phyloP scores from a whole-genome alignment of 2,329 filamentous ascomycete genomes.

The Stenocarpella maydis region DNA sequence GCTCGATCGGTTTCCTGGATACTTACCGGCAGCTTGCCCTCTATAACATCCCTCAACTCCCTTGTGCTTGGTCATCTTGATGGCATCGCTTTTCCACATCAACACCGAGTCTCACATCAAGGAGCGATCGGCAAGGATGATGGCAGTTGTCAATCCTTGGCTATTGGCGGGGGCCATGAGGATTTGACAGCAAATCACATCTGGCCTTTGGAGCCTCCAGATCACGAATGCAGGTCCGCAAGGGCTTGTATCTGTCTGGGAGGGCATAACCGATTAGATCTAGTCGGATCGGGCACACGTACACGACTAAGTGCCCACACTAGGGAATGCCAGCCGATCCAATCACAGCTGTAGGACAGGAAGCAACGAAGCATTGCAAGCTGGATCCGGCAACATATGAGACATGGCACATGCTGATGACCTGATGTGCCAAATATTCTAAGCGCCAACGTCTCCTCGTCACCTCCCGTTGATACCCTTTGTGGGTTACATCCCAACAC shows the following conservation, averaged over 20 bases:
- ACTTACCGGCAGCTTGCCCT: background rate
- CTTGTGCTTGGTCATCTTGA: background rate
- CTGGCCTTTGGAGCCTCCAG: background rate
- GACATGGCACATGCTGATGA: constrained; percentile 23
- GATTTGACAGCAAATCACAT: constrained; percentile 21
- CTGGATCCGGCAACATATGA: constrained; percentile 18
- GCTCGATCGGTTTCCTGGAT: background rate
- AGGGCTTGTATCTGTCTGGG: background rate
- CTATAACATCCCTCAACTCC: background rate
- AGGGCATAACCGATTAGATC: constrained; percentile 1
- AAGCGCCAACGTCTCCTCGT: constrained; percentile 22
- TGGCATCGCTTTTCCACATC: constrained; percentile 9
- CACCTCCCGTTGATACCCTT: constrained; percentile 10
- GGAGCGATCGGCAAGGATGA: constrained; percentile 18
- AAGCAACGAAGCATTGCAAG: background rate
- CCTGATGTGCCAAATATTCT: constrained; percentile 21
- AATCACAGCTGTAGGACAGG: constrained; percentile 7
- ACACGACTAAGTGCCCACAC: constrained; percentile 16
- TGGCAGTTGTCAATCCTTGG: background rate
- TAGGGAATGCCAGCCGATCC: background rate
- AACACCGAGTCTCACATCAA: constrained; percentile 17
- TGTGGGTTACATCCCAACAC: constrained; percentile 13
- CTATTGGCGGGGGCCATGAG: background rate
- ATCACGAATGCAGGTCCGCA: constrained; percentile 14
- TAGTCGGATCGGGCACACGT: constrained; percentile 12